Conservation (phyloP, 345 rosid genomes). For the Salix suchowensis region DNA sequence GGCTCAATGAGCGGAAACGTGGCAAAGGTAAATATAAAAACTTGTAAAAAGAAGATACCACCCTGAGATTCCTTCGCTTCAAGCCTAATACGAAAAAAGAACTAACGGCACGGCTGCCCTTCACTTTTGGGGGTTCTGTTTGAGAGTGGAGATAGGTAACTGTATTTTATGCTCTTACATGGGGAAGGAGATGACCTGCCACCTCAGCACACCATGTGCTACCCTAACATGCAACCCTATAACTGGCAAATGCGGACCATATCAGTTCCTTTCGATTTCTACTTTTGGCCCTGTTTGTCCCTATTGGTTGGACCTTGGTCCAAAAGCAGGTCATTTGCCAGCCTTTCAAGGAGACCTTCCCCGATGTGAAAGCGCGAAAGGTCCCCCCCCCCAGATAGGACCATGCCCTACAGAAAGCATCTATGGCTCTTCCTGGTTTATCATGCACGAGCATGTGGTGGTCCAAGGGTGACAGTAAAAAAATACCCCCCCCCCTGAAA, state of each 20-base stretch:
- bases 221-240: conserved; percentile 1
- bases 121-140: not conserved
- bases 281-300: not conserved
- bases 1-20: not conserved
- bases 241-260: conserved; percentile 2
- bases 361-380: not conserved
- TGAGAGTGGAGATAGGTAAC: not conserved
- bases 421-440: not conserved
- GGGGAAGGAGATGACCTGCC: not conserved
- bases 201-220: conserved; percentile 21
- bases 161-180: not conserved
- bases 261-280: not conserved
- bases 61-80: not conserved
- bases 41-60: conserved; percentile 1
- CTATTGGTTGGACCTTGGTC: conserved; percentile 22
- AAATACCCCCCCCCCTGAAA: too few relatives aligned
- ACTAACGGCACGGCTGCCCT: not conserved
- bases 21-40: not conserved
- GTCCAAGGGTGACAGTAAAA: too few relatives aligned
- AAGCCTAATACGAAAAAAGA: not conserved
- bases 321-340: conserved; percentile 18
- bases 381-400: not conserved
- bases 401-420: not conserved
- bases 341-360: not conserved
- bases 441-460: not conserved